Evolutionary conservation across 495 filamentous ascomycete genomes (phyloP).

Genomic region (Evansstolkia leycettana): DNA sequence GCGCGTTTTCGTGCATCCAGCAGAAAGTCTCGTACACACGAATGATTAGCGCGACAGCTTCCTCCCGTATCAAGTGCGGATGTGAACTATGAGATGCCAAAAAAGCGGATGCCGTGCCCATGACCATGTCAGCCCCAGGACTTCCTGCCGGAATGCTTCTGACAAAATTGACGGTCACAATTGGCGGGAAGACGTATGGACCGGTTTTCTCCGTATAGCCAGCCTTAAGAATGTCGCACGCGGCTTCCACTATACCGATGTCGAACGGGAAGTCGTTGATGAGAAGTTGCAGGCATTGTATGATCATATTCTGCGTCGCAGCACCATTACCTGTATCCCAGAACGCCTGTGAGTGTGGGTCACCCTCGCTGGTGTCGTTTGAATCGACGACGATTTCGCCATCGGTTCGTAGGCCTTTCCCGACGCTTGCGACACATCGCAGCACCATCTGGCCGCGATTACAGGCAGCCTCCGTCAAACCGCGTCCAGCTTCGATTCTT

Average conservation of each 20-base stretch:
- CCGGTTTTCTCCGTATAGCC: conserved; percentile 71
- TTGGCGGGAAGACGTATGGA: conserved; percentile 64
- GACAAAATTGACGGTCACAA: conserved; percentile 60
- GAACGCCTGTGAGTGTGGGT: conserved; percentile 34
- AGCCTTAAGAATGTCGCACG: conserved; percentile 61
- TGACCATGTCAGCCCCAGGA: conserved; percentile 58
- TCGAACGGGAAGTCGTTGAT: conserved; percentile 45
- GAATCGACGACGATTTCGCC: conserved; percentile 58
- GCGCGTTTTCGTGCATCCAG: conserved; percentile 42
- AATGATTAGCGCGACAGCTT: conserved; percentile 44
- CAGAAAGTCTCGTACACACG: conserved; percentile 57
- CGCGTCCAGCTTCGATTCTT: conserved; percentile 21
- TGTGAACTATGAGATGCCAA: conserved; percentile 48
- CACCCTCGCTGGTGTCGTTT: conserved; percentile 28
- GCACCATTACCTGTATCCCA: conserved; percentile 48
- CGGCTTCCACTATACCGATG: conserved; percentile 60
- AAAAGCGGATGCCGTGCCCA: conserved; percentile 68
- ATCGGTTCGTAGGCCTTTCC: conserved; percentile 64
- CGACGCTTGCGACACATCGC: conserved; percentile 63
- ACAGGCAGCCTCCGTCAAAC: conserved; percentile 31
- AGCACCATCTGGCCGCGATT: conserved; percentile 52
- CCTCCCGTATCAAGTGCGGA: conserved; percentile 30
- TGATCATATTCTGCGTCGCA: conserved; percentile 44
- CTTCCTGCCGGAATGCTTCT: conserved; percentile 47
- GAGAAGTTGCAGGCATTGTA: conserved; percentile 33